Base-by-base conservation (phyloP, 2,329 filamentous ascomycete genomes). In the Calycina herbarum region DNA sequence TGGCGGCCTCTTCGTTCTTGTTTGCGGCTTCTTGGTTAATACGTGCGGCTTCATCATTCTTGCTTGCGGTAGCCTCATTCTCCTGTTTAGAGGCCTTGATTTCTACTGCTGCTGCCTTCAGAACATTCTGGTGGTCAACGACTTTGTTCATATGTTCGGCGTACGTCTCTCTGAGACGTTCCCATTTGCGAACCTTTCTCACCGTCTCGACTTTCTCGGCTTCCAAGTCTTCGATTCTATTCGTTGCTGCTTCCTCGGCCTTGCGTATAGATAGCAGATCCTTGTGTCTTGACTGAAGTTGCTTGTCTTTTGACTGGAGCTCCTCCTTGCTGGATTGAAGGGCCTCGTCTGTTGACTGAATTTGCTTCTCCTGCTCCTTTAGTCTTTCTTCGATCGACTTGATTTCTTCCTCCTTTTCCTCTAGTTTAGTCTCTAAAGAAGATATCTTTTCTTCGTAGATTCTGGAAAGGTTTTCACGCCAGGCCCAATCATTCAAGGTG, bases 121-220 rank as follows among this genome's bases (percentile, higher is more conserved):
- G 57, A 31, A 61, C 40, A 40, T 73, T 73, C 45, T 75, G 73
- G 27, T 69, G 45, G 4, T 54, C 61, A 3, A 72, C 72, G 27
- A 77, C 60, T 27, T 79, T 75, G 60, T 74, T 74, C 35, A 79
- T 73, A n/a, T 77, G 75, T 1, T 72, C 63, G 4, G 66, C 67
- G 38, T 80, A 76, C 11, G 67, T 68, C 5, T 40, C 42, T 57
- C 74, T 74, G 17, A 72, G 69, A 8, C 69, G 38, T 6, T 66
- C 66, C 8, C 76, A 60, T n/a, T 61, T 70, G 13, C 73, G 65
- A 15, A 78, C 54, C 42, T 71, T 69, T 29, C 67, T 45, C 4
- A 40, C 72, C 63, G 63, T 75, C 64, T 31, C 56, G 56, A 5
- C 35, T 61, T 67, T 73, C 10, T 70, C 66, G 1, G 17, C 40